These are phyloP conservation scores for Rugosomyces carneus DNA, from an alignment of 1,284 basidiomycete species.

Conservation along the genomic window DNA sequence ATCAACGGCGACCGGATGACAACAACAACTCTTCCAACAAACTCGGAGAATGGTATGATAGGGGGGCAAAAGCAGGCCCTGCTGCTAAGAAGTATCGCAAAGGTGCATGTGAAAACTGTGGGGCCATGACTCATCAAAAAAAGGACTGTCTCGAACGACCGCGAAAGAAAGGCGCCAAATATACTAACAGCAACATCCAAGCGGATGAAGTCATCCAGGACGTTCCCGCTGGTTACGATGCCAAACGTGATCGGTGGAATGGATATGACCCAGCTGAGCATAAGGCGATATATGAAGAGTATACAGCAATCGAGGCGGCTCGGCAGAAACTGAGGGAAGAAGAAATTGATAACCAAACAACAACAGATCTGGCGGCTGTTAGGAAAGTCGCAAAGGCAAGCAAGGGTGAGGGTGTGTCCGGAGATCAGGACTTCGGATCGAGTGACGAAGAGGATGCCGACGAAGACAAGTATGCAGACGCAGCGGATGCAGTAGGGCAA, in stretches of 20 bases:
- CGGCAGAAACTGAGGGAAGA: conserved; percentile 89
- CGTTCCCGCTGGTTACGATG: conserved; percentile 80
- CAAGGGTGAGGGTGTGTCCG: conserved; percentile 57
- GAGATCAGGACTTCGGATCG: conserved; percentile 91
- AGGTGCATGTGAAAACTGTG: conserved; percentile 98
- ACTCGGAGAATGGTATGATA: conserved; percentile 89
- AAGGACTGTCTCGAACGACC: conserved; percentile 95
- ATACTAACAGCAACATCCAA: conserved; percentile 84
- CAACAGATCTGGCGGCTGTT: conserved; percentile 79
- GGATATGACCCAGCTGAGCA: conserved; percentile 92
- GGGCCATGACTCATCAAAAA: conserved; percentile 90
- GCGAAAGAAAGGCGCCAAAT: conserved; percentile 93
- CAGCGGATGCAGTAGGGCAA: conserved; percentile 95
- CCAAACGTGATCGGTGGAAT: conserved; percentile 98
- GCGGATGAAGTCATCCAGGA: conserved; percentile 88
- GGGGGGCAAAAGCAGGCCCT: conserved; percentile 81
- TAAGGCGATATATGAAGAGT: conserved; percentile 86
- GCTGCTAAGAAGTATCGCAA: conserved; percentile 95
- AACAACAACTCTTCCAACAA: conserved; percentile 62
- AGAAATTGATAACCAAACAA: conserved; percentile 94
- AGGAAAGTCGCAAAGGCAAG: conserved; percentile 83
- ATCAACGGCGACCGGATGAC: conserved; percentile 76
- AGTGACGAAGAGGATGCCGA: conserved; percentile 94
- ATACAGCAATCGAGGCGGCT: conserved; percentile 88
- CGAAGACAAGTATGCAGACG: conserved; percentile 96